Evolutionary conservation across 495 filamentous ascomycete species (phyloP), one percentile per base, ranked within the genome.

Genomic region (Talaromyces ruber): DNA sequence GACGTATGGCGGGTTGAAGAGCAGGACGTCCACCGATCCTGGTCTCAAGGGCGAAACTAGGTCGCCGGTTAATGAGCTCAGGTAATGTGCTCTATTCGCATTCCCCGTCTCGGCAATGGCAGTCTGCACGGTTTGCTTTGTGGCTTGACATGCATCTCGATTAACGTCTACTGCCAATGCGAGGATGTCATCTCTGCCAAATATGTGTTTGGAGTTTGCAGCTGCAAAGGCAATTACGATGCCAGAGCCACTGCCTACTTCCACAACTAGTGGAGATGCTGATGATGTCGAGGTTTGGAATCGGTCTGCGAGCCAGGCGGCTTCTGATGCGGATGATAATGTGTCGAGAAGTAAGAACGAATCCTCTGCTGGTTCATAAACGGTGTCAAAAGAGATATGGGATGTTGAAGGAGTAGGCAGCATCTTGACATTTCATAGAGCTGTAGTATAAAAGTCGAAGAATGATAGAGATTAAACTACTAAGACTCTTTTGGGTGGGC

Each of bases 1-100:
- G 6, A 98, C 94, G 66, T 98, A 98, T 0, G 94, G 94, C 34
- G 94, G 94, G 70, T 98, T 98, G 81, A 98, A 98, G 32, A 98
- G 81, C 29, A 98, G 77, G 24, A 98, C 82, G 69, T 98, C 94
- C 0, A 96, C 84, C 37, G 69, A 68, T 3, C 79, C 73, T 0
- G 73, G 64, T 2, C 81, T 76, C 6, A 97, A 61, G 2, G 86
- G 73, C 12, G 79, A 69, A 8, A 77, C 73, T 0, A 98, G 79
- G 66, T 97, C 88, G 4, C 81, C 85, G 18, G 81, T 84, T 9
- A 90, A 51, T 18, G 86, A 79, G 22, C 82, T 84, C 2, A 92
- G 76, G 43, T 29, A 28, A 29, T 34, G 37, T 12, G n/a, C 32
- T 16, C 21, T 29, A n/a, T 6, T 6, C 61, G 0, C 74, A 69